phyloP scores from a whole-genome alignment of 805 yeast species.

The Wickerhamomyces tratensis region DNA sequence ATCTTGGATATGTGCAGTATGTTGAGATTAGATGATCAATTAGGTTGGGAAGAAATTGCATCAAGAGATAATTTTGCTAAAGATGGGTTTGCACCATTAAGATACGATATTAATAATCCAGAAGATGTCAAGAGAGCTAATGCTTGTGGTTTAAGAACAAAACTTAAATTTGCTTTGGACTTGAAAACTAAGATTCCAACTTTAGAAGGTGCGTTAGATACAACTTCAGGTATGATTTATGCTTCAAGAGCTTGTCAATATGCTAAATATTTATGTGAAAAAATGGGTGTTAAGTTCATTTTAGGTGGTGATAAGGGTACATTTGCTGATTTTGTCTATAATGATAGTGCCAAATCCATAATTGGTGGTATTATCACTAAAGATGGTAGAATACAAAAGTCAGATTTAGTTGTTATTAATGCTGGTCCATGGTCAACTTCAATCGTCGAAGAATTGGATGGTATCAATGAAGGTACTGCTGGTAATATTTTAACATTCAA shows the following conservation, averaged over 20 bases:
- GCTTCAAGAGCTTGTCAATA: conserved; percentile 25
- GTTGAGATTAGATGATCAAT: conserved; percentile 1
- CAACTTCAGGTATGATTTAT: conserved; percentile 24
- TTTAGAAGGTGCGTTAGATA: conserved; percentile 18
- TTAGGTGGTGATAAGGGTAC: conserved; percentile 21
- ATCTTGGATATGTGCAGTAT: background rate
- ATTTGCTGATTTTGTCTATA: conserved; percentile 14
- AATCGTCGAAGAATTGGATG: conserved; percentile 17
- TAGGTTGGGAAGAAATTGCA: background rate
- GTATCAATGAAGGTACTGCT: conserved; percentile 25
- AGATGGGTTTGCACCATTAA: conserved; percentile 18
- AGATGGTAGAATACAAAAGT: conserved; percentile 16
- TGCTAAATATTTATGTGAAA: conserved; percentile 17
- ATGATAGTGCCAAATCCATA: conserved; percentile 1
- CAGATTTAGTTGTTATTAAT: conserved; percentile 10
- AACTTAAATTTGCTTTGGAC: conserved; percentile 13
- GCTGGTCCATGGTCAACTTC: conserved; percentile 19
- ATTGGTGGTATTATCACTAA: conserved; percentile 15
- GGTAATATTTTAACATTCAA: conserved; percentile 27
- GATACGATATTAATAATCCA: conserved; percentile 19
- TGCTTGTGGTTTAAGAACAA: conserved; percentile 18
- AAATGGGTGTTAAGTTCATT: conserved; percentile 25
- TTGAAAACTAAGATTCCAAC: conserved; percentile 5
- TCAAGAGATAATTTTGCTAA: conserved; percentile 2
- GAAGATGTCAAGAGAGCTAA: conserved; percentile 23